These are phyloP conservation scores for Curvularia verruculosa DNA, from an alignment of 2,329 filamentous ascomycete species.

Conservation along the genomic window DNA sequence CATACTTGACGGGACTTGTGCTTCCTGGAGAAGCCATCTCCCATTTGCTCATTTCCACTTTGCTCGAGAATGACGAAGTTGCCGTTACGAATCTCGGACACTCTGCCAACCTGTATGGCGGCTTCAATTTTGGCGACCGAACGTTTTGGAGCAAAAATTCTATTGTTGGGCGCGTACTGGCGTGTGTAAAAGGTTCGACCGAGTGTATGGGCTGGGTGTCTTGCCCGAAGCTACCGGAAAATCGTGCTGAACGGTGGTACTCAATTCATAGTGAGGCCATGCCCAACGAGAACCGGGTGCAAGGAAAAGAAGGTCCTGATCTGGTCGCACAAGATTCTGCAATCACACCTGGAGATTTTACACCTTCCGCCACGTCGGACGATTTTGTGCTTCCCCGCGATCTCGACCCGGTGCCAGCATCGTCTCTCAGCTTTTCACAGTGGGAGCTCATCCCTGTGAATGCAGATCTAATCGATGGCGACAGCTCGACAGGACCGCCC, in stretches of 20 bases:
- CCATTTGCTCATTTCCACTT: slow-evolving; percentile 61
- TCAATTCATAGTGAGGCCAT: slow-evolving; percentile 51
- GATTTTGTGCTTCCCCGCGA: slow-evolving; percentile 51
- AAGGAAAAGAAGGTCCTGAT: slow-evolving; percentile 47
- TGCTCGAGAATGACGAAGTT: slow-evolving; percentile 61
- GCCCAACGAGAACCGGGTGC: slow-evolving; percentile 41
- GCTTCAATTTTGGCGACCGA: slow-evolving; percentile 57
- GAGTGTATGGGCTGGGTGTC: slow-evolving; percentile 64
- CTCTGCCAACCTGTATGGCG: slow-evolving; percentile 60
- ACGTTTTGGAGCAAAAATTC: slow-evolving; percentile 65
- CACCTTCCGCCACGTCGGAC: slow-evolving; percentile 31
- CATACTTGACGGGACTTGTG: slow-evolving; percentile 61
- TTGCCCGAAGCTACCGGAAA: slow-evolving; percentile 50
- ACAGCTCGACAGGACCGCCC: slow-evolving; percentile 17
- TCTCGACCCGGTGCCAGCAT: slow-evolving; percentile 18
- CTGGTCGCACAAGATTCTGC: slow-evolving; percentile 45
- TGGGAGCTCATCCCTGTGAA: slow-evolving; percentile 40
- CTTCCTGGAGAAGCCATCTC: slow-evolving; percentile 61
- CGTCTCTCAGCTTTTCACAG: slow-evolving; percentile 28
- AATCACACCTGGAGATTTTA: slow-evolving; percentile 36
- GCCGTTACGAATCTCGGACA: slow-evolving; percentile 58
- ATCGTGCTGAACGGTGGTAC: slow-evolving; percentile 57
- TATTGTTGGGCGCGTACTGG: slow-evolving; percentile 61
- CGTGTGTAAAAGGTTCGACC: slow-evolving; percentile 51
- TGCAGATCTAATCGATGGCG: slow-evolving; percentile 33